Evolutionary conservation across 306 rosid genomes (phyloP).

Genomic region (Carpinus viminea): DNA sequence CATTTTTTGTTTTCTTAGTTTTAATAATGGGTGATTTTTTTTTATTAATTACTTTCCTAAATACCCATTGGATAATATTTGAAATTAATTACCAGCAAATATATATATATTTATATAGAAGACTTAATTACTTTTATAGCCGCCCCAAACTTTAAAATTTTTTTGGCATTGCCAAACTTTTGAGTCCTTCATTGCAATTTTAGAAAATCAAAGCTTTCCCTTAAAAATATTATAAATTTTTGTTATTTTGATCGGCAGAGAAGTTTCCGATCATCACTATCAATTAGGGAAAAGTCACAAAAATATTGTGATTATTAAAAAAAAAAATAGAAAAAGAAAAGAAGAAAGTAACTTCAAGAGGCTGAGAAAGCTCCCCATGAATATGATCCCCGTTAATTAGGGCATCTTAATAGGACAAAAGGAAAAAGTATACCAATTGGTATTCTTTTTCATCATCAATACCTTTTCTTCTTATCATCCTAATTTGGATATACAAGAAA

Average conservation of each 20-base stretch:
- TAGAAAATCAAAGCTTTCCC: neutral
- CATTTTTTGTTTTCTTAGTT: neutral
- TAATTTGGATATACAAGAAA: constrained; percentile 16
- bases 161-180: too few relatives aligned
- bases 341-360: constrained; percentile 11
- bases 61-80: too few relatives aligned
- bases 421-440: constrained; percentile 7
- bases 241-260: constrained; percentile 4
- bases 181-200: neutral
- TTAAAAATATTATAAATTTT: neutral
- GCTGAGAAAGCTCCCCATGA: constrained; percentile 18
- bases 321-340: neutral
- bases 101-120: too few relatives aligned
- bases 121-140: too few relatives aligned
- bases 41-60: too few relatives aligned
- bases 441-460: constrained; percentile 23
- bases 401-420: constrained; percentile 38
- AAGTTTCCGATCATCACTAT: constrained; percentile 21
- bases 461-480: constrained; percentile 25
- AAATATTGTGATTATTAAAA: constrained; percentile 7
- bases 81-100: too few relatives aligned
- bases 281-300: constrained; percentile 15
- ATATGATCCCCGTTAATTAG: constrained; percentile 28
- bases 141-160: too few relatives aligned
- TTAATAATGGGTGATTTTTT: too few relatives aligned